Base-by-base conservation (phyloP, 352 stramenopile species). In the Pythium graminicola region DNA sequence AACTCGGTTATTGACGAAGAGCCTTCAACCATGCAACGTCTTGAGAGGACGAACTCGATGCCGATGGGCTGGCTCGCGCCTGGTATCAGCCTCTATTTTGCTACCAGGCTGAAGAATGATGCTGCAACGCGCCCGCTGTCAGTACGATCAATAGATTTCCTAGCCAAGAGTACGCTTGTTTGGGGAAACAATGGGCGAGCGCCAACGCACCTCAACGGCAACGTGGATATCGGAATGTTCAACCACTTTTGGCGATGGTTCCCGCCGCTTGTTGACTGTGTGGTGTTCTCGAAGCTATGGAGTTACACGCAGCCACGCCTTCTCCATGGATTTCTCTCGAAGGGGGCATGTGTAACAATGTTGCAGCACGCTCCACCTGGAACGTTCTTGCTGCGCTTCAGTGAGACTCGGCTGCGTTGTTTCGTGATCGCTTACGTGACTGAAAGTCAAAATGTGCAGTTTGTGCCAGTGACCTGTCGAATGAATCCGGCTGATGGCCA, bases 301-400 rank as follows among this genome's bases (percentile, higher is more conserved):
- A 44, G 65, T 11, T 80, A 75, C 60, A 92, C 78, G 13, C 75
- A 92, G 35, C 77, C 81, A n/a, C 72, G 77, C 0, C 66, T 94
- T 22, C 63, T 94, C 17, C 81, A 90, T 49, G 81, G 81, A 23
- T 90, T 94, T 40, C 55, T 92, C 8, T 91, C 81, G 45, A 92
- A 94, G 56, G 77, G 77, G n/a, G 60, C 77, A 4, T 88, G 75
- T 11, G 69, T 86, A 6, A 77, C 74, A 24, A 94, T 90, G 77
- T 66, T 93, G 0, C 61, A 84, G 61, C 63, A 65, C 19, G 77
- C 76, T 1, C 75, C 76, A 8, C 65, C 79, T 7, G 83, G 83
- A 0, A 91, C 81, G 10, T 94, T 92, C 43, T 51, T 94, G 27
- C 19, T 94, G 31, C 73, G 81, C 9, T 87, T 92, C 51, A 91